Evolutionary conservation across 139 green algal species (phyloP).

Genomic region (Tetratostichococcus sp.): DNA sequence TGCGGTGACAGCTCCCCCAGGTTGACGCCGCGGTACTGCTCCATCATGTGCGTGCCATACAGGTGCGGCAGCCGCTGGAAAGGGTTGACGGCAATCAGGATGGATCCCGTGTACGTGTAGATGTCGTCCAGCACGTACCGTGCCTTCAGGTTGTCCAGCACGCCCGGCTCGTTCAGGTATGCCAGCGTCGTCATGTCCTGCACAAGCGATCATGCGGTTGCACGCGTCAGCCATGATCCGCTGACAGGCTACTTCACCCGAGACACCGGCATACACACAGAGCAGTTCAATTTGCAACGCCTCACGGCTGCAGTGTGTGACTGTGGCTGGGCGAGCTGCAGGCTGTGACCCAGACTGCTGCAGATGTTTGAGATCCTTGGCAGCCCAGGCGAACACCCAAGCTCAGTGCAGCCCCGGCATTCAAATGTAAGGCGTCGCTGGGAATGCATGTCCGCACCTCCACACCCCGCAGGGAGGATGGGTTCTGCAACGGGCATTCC

Average conservation of each 20-base stretch:
- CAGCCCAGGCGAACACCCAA: too few species aligned
- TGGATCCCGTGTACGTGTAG: constrained; percentile 91
- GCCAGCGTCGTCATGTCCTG: constrained; percentile 98
- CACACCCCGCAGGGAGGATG: constrained; percentile 55
- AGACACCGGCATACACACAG: too few species aligned
- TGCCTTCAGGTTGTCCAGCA: constrained; percentile 83
- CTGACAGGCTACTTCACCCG: too few species aligned
- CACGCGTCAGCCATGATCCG: too few species aligned
- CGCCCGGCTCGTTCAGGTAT: constrained; percentile 97
- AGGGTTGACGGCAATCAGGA: constrained; percentile 93
- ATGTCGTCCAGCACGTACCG: constrained; percentile 87
- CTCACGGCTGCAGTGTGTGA: neutral
- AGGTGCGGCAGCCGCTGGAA: constrained; percentile 79
- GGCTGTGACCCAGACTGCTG: too few species aligned
- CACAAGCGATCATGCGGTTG: too few species aligned
- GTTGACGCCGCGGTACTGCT: constrained; percentile 73
- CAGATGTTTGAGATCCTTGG: constrained; percentile 15
- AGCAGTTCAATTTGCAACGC: too few species aligned
- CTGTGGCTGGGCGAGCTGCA: too few species aligned
- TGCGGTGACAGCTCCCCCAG: constrained; percentile 91
- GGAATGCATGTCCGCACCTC: constrained; percentile 64
- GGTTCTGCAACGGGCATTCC: constrained; percentile 80
- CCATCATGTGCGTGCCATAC: constrained; percentile 92
- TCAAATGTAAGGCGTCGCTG: too few species aligned
- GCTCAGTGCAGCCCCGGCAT: too few species aligned